phyloP scores from a whole-genome alignment of 2,329 filamentous ascomycete species.

The Aureobasidium vineae region DNA sequence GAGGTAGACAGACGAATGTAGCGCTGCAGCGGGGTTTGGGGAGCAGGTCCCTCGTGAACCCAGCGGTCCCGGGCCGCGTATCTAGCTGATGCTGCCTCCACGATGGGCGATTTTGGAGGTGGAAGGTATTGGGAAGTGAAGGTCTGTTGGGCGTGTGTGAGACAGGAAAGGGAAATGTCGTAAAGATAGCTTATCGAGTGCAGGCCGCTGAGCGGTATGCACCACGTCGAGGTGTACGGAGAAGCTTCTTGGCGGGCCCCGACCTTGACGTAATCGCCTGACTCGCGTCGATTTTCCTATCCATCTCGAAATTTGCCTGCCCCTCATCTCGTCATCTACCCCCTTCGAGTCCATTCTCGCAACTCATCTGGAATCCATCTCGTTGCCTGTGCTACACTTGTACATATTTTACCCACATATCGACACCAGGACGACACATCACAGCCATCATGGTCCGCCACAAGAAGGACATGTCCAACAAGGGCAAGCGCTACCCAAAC shows the following conservation, averaged over 20 bases:
- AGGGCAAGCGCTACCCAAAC: conserved; percentile 65
- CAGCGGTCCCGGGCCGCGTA: conserved; percentile 96
- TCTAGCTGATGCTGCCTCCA: conserved; percentile 95
- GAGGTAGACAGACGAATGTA: conserved; percentile 66
- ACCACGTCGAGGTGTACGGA: conserved; percentile 5
- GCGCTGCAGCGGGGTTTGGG: conserved; percentile 84
- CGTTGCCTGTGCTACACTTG: background rate
- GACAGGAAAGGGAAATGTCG: background rate
- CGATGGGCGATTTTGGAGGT: conserved; percentile 28
- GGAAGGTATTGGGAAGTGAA: background rate
- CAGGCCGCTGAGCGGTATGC: conserved; percentile 1
- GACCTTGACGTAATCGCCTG: conserved; percentile 1
- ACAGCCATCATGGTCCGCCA: conserved; percentile 76
- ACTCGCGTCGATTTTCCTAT: background rate
- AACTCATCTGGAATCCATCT: background rate
- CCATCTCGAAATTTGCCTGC: conserved; percentile 7
- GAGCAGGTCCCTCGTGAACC: conserved; percentile 73
- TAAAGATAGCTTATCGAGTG: background rate
- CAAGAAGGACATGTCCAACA: conserved; percentile 80
- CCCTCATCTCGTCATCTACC: conserved; percentile 4
- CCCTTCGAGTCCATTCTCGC: background rate
- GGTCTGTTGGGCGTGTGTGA: background rate
- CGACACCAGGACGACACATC: background rate
- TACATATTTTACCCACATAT: background rate
- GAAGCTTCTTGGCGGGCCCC: background rate